A percentile compares a stretch with the other conserved stretches of the same genome.
phyloP scores from a whole-genome alignment of 2,329 filamentous ascomycete genomes.

The Tolypocladium pustulatum region DNA sequence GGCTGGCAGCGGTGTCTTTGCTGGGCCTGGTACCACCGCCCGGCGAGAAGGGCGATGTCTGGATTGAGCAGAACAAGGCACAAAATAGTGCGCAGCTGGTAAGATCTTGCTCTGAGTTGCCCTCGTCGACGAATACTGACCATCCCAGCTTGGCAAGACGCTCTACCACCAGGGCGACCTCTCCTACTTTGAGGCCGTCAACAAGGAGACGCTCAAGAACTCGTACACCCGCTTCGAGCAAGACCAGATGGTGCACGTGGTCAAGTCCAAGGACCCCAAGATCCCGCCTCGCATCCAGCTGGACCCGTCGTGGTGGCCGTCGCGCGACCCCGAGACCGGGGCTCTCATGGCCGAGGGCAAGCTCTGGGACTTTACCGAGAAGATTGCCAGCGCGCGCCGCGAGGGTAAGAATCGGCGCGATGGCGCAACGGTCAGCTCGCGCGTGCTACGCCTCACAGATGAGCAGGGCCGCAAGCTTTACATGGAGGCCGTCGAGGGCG shows the following conservation, averaged over 20 bases:
- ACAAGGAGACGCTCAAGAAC: slow-evolving; percentile 95
- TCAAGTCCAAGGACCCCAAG: slow-evolving; percentile 57
- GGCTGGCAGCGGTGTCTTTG: slow-evolving; percentile 81
- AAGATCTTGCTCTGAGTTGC: slow-evolving; percentile 20
- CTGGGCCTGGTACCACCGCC: slow-evolving; percentile 74
- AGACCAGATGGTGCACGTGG: slow-evolving; percentile 74
- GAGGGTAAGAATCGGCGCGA: slow-evolving; percentile 97
- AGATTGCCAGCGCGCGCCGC: slow-evolving; percentile 69
- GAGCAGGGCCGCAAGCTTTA: slow-evolving; percentile 62
- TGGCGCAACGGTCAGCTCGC: slow-evolving; percentile 73
- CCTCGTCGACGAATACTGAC: not conserved
- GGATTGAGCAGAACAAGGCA: slow-evolving; percentile 68
- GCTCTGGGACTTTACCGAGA: slow-evolving; percentile 86
- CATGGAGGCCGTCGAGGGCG: slow-evolving; percentile 36
- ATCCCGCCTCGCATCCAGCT: slow-evolving; percentile 54
- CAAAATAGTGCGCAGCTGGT: slow-evolving; percentile 76
- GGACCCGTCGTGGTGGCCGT: slow-evolving; percentile 63
- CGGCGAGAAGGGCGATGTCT: slow-evolving; percentile 49
- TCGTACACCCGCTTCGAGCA: slow-evolving; percentile 81
- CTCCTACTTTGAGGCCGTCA: slow-evolving; percentile 95
- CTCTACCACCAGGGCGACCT: slow-evolving; percentile 96
- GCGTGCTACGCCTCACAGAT: slow-evolving; percentile 72
- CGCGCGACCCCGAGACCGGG: slow-evolving; percentile 50
- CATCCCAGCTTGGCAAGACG: slow-evolving; percentile 71
- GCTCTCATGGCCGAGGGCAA: slow-evolving; percentile 58